Evolutionary conservation across 495 filamentous ascomycete genomes (phyloP).

Genomic region (Staphylotrichum longicolle): DNA sequence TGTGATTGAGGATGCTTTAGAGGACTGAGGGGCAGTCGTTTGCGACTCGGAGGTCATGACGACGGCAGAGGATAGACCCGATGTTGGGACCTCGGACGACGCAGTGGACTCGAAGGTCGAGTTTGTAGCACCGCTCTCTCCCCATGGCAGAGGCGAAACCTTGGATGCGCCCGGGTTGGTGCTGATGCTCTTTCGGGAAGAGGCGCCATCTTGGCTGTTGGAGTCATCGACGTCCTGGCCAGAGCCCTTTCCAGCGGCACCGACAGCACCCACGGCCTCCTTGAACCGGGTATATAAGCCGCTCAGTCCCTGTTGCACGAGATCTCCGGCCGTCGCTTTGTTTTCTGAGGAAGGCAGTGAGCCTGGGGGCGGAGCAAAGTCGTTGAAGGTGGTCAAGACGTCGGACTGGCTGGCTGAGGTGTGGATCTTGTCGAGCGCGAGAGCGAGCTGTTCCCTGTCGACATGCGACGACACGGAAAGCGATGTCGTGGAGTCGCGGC

Average conservation of each 20-base stretch:
- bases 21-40: constrained; percentile 45
- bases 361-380: constrained; percentile 65
- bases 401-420: constrained; percentile 75
- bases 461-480: constrained; percentile 53
- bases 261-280: constrained; percentile 67
- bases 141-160: constrained; percentile 33
- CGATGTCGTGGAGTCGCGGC: constrained; percentile 65
- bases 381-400: constrained; percentile 82
- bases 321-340: constrained; percentile 66
- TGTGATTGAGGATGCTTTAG: constrained; percentile 55
- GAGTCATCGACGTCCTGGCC: constrained; percentile 39
- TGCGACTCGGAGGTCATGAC: constrained; percentile 39
- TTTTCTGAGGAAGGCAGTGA: constrained; percentile 56
- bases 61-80: constrained; percentile 37
- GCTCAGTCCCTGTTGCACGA: constrained; percentile 77
- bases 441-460: constrained; percentile 68
- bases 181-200: constrained; percentile 36
- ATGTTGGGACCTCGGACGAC: constrained; percentile 39
- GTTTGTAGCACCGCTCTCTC: constrained; percentile 38
- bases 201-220: constrained; percentile 34
- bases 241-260: constrained; percentile 60
- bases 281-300: constrained; percentile 80
- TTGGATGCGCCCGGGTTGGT: constrained; percentile 40
- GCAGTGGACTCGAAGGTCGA: constrained; percentile 38
- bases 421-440: constrained; percentile 82